Conservation (phyloP, 106 monocot genomes). For the Platanthera zijinensis region DNA sequence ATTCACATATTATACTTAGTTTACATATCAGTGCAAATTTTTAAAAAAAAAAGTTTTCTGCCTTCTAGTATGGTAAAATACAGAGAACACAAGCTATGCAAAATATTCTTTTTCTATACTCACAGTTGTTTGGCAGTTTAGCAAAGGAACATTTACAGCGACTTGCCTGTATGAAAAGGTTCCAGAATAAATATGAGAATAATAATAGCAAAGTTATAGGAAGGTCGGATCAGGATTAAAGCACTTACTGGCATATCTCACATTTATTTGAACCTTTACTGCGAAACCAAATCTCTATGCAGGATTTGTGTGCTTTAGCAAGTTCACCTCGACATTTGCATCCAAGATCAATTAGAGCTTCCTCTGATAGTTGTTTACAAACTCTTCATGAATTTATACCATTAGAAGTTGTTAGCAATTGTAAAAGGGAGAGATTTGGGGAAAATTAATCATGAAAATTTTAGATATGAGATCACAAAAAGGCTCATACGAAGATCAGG, state of each 20-base stretch:
- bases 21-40: no score
- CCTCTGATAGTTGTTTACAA: slow-evolving; percentile 81
- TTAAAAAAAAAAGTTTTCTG: no score
- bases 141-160: slow-evolving; percentile 68
- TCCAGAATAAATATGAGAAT: background rate
- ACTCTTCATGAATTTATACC: slow-evolving; percentile 37
- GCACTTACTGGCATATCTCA: slow-evolving; percentile 97
- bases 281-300: slow-evolving; percentile 82
- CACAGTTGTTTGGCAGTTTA: slow-evolving; percentile 71
- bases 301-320: slow-evolving; percentile 73
- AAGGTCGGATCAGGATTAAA: background rate
- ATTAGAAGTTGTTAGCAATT: slow-evolving; percentile 2
- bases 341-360: slow-evolving; percentile 71
- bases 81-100: background rate
- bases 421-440: background rate
- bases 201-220: background rate
- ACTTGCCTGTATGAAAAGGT: slow-evolving; percentile 53
- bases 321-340: slow-evolving; percentile 91
- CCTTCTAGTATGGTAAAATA: background rate
- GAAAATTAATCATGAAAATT: no score
- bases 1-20: no score
- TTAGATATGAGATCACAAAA: no score
- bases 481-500: no score
- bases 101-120: slow-evolving; percentile 17
- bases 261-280: slow-evolving; percentile 92